Evolutionary conservation across 306 rosid species (phyloP), one percentile per base, ranked within the genome.

Genomic region (Citrullus mucosospermus): DNA sequence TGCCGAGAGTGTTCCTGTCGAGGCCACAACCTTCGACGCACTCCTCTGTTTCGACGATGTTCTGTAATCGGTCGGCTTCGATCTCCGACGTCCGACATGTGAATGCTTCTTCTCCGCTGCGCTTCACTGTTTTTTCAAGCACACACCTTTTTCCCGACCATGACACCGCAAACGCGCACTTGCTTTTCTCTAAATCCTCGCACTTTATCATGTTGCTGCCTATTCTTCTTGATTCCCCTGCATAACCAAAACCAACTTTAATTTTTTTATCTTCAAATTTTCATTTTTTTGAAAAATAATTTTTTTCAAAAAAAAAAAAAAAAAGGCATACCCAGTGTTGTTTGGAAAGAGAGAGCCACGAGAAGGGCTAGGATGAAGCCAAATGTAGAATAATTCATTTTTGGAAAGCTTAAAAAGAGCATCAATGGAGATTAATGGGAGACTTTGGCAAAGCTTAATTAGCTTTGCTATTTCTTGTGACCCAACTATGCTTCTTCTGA

Each of bases 161-260:
- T 11, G 98, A 89, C 36, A 93, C 93, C 0, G 98, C 94, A 10
- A 87, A 93, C 10, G 97, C 88, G 34, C 98, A 93, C 41, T 30
- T 25, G 14, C 3, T 71, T 71, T 48, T 46, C 13, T 71, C 76
- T 20, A 71, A 48, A 46, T 1, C 36, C 76, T 71, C 59, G 13
- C 76, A 71, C 39, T 71, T 14, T 25, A 71, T 48, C 18, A 17
- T 18, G 25, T 17, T 62, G 69, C 17, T 28, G 34, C 8, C 16
- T 7, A 39, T 46, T 13, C 36, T 20, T 10, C 18, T 43, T 13
- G 75, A 43, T 11, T 68, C 55, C 55, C 55, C 75, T 68, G 75
- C 55, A 44, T 12, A 32, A 32, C 3, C 36, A 2, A 32, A 32
- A 32, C 36, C 36, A 2, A 32, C 36, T 32, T 32, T 32, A 32